Evolutionary conservation across 75 land plant genomes (phyloP), one percentile per base, ranked within the genome.

Genomic region (Selaginella moellendorffii): DNA sequence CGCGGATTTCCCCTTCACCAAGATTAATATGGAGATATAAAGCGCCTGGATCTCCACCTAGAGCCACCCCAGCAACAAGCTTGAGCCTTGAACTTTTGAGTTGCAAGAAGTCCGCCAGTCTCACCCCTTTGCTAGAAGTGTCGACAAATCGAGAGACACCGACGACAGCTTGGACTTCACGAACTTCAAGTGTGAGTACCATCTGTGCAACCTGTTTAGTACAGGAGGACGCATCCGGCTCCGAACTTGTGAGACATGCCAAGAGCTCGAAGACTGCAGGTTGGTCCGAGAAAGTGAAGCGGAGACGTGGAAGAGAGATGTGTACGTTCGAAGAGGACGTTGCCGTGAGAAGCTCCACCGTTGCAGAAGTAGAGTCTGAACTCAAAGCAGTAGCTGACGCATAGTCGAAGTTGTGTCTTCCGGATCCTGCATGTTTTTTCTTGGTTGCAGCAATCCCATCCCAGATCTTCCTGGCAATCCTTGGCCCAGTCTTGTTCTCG

Each of bases 401-500:
- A 82, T 80, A 95, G 61, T 84, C 97, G 63, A 54, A 68, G 28
- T 74, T 80, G 65, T 72, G 74, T 18, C 71, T 79, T 52, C 54
- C 66, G 1, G 71, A 71, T 26, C 73, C 76, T 42, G 69, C 72
- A 28, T 76, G 67, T 36, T 64, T 66, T 54, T 67, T 68, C 54
- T 79, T 69, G 24, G 75, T 78, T 54, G 73, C 63, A 25, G 74
- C 66, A 28, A 81, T 85, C 31, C 73, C 66, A 54, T 61, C 62
- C 84, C 82, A 82, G 1, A 79, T 88, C 59, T 54, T 70, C 65
- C 69, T 68, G 26, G 78, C 74, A n/a, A 89, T 73, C 77, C 78
- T 69, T 30, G 73, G 63, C 19, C 78, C 86, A 20, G 80, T 82
- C 25, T 73, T 74, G 63, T 63, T 51, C 58, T 53, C 69, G 36